These are phyloP conservation scores for Metarhizium album DNA, from an alignment of 2,329 filamentous ascomycete genomes.

Conservation along the genomic window DNA sequence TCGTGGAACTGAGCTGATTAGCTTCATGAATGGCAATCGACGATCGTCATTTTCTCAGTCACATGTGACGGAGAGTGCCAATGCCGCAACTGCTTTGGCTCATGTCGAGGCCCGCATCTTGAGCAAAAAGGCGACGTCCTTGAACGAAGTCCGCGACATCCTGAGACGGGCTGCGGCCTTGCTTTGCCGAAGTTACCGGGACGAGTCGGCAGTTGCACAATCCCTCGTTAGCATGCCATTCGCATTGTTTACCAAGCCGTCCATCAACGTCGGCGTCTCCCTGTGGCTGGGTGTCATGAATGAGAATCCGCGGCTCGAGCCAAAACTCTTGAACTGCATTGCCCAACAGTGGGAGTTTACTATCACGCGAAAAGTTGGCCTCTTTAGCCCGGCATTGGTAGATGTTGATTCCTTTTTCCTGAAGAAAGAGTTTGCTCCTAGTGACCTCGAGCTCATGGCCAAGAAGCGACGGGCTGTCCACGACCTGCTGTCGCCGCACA, in stretches of 20 bases:
- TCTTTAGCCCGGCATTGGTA: slow-evolving; percentile 66
- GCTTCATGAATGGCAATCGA: slow-evolving; percentile 44
- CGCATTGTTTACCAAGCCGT: slow-evolving; percentile 83
- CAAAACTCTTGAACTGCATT: slow-evolving; percentile 76
- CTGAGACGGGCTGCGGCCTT: slow-evolving; percentile 77
- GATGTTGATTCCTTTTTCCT: slow-evolving; percentile 83
- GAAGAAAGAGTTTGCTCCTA: slow-evolving; percentile 87
- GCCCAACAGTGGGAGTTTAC: slow-evolving; percentile 85
- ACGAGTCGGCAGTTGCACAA: slow-evolving; percentile 70
- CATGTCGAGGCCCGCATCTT: slow-evolving; percentile 63
- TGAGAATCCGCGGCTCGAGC: slow-evolving; percentile 81
- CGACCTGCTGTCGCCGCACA: slow-evolving; percentile 76
- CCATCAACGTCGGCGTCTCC: slow-evolving; percentile 89
- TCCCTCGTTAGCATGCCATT: slow-evolving; percentile 91
- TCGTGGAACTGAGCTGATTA: slow-evolving; percentile 55
- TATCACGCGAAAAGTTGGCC: slow-evolving; percentile 63
- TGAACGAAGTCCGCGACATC: slow-evolving; percentile 68
- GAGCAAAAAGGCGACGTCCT: slow-evolving; percentile 56
- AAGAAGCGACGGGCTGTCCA: slow-evolving; percentile 71
- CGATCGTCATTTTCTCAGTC: slow-evolving; percentile 41
- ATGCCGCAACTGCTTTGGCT: slow-evolving; percentile 54
- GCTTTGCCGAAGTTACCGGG: slow-evolving; percentile 65
- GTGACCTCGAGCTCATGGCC: slow-evolving; percentile 63
- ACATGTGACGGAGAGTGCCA: slow-evolving; percentile 42
- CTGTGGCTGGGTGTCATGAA: slow-evolving; percentile 96